Evolutionary conservation across 352 stramenopile species (phyloP).

Genomic region (Phytophthora nicotianae): DNA sequence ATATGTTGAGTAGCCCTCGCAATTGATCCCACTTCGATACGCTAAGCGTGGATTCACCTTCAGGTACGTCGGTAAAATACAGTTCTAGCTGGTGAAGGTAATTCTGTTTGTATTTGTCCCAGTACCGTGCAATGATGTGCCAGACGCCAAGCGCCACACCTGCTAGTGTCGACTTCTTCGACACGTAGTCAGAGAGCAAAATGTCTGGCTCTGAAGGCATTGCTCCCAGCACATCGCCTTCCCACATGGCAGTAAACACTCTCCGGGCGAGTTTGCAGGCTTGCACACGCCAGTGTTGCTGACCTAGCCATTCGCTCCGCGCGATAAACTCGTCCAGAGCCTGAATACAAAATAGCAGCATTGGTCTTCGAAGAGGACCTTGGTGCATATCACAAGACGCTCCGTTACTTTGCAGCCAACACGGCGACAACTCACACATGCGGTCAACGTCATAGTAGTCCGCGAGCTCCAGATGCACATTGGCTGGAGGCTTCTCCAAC

Average conservation of each 20-base stretch:
- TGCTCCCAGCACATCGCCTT: slow-evolving; percentile 41
- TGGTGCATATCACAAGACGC: slow-evolving; percentile 52
- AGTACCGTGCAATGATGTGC: slow-evolving; percentile 62
- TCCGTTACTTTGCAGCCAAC: slow-evolving; percentile 51
- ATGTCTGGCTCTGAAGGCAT: slow-evolving; percentile 34
- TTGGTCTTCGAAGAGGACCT: slow-evolving; percentile 42
- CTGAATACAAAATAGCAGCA: slow-evolving; percentile 80
- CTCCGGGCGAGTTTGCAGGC: slow-evolving; percentile 58
- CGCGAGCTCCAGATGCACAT: slow-evolving; percentile 39
- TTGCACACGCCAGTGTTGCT: slow-evolving; percentile 48
- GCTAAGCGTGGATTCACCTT: neutral
- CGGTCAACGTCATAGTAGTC: slow-evolving; percentile 78
- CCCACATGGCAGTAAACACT: slow-evolving; percentile 63
- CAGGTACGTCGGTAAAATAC: slow-evolving; percentile 47
- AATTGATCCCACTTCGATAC: slow-evolving; percentile 44
- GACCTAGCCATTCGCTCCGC: slow-evolving; percentile 30
- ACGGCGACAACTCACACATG: slow-evolving; percentile 68
- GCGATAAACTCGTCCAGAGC: slow-evolving; percentile 77
- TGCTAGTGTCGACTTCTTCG: slow-evolving; percentile 31
- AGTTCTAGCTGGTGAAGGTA: slow-evolving; percentile 73
- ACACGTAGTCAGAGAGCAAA: slow-evolving; percentile 45
- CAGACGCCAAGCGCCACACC: slow-evolving; percentile 68
- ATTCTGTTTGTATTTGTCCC: slow-evolving; percentile 61
- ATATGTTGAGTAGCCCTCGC: slow-evolving; percentile 52
- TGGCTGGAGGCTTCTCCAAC: slow-evolving; percentile 12